These are phyloP conservation scores for Dipodascus geniculatus DNA, from an alignment of 805 yeast species.

Conservation along the genomic window DNA sequence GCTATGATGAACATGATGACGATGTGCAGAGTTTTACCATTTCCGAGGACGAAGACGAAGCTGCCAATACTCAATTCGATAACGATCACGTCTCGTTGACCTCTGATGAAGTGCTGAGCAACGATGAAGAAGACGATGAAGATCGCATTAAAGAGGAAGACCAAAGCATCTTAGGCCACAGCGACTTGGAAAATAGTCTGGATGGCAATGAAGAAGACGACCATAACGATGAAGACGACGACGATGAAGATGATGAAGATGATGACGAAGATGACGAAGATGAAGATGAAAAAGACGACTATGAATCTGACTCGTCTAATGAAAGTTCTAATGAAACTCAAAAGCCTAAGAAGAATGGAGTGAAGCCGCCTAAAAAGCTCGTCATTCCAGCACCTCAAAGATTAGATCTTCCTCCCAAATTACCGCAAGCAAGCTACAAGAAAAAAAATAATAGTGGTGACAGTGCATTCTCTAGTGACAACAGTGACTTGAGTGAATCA, in stretches of 20 bases:
- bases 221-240: constrained; percentile 29
- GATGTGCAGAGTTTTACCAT: not conserved
- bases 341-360: not conserved
- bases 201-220: constrained; percentile 25
- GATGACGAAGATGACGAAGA: constrained; percentile 28
- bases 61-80: not conserved
- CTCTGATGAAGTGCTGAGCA: not conserved
- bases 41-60: not conserved
- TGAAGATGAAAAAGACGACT: constrained; percentile 11
- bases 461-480: constrained; percentile 35
- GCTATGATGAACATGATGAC: not conserved
- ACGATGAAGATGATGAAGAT: constrained; percentile 30
- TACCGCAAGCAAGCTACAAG: constrained; percentile 26
- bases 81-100: not conserved
- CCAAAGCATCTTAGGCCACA: constrained; percentile 13
- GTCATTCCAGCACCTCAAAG: constrained; percentile 13
- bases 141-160: constrained; percentile 3
- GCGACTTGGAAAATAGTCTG: constrained; percentile 27
- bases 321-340: not conserved
- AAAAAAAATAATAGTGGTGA: constrained; percentile 29
- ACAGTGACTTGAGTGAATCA: constrained; percentile 10
- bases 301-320: constrained; percentile 4
- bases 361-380: not conserved
- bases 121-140: constrained; percentile 1
- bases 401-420: constrained; percentile 10